Evolutionary conservation across 306 rosid species (phyloP).

Genomic region (Cucurbita argyrosperma): DNA sequence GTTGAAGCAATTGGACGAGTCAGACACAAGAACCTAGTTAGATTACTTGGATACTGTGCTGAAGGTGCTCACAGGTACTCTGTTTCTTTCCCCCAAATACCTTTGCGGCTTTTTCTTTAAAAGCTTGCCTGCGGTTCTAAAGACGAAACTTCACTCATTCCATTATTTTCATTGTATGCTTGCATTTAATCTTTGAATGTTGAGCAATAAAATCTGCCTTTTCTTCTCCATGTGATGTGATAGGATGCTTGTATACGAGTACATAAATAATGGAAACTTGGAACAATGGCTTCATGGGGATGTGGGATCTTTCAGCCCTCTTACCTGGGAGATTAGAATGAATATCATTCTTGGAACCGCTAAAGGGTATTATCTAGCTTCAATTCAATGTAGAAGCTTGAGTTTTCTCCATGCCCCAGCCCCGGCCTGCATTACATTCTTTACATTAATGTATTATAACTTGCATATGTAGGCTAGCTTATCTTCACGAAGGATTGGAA

Average conservation of each 20-base stretch:
- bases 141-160: neutral
- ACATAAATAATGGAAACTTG: slow-evolving; percentile 67
- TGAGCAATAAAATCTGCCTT: neutral
- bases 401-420: neutral
- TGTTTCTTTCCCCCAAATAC: neutral
- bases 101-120: neutral
- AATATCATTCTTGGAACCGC: slow-evolving; percentile 69
- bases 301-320: slow-evolving; percentile 68
- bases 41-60: slow-evolving; percentile 84
- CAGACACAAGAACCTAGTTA: slow-evolving; percentile 74
- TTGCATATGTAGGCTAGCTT: slow-evolving; percentile 39
- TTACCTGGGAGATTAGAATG: slow-evolving; percentile 79
- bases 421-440: neutral
- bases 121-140: neutral
- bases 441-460: neutral
- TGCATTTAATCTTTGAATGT: neutral
- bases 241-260: slow-evolving; percentile 92
- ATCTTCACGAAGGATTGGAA: slow-evolving; percentile 85
- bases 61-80: slow-evolving; percentile 87
- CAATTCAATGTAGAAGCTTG: neutral
- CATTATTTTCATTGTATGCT: neutral
- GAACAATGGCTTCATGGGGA: slow-evolving; percentile 92
- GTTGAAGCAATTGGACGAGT: slow-evolving; percentile 94
- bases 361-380: slow-evolving; percentile 39
- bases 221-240: neutral